Evolutionary conservation across 495 filamentous ascomycete genomes (phyloP), one percentile per base, ranked within the genome.

Genomic region (Xylaria intraflava): DNA sequence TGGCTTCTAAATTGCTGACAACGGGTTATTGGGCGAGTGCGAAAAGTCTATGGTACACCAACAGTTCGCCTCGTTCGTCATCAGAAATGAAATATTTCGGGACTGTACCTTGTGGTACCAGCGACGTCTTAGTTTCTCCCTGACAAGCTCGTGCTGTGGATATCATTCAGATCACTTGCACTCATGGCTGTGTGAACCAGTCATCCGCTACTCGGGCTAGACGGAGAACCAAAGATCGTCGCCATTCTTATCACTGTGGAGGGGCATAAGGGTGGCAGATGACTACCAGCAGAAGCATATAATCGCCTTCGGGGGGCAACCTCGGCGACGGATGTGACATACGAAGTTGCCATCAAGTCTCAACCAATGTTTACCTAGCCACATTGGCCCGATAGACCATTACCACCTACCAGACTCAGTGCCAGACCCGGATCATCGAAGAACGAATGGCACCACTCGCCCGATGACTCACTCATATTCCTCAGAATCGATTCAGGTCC

Each of bases 191-290:
- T 53, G 51, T 53, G 51, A 53, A 20, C 42, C 30, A 9, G 51
- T 46, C 51, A 53, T 46, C 46, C 29, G 51, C 42, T 39, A 31
- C 51, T 44, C 30, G 6, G 2, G 3, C 39, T 42, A 41, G 44
- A 46, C 43, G 36, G 52, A 55, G 36, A 55, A 23, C 17, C 44
- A 55, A 36, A 49, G 52, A 55, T 55, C 52, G 48, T 55, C 52
- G 36, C 52, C 39, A 23, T 8, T 48, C 49, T 55, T 4, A 35
- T 47, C 35, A 24, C 26, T 43, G 12, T 20, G 52, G 52, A 49
- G 45, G 52, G 40, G 27, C 10, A 19, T 27, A 11, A 26, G 39
- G 27, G 26, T 22, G 17, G 31, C 33, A 26, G 33, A 46, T 53
- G 51, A 53, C 51, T 42, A 44, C 30, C 20, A 20, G 45, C 30